These are phyloP conservation scores for Iris pallida DNA, from an alignment of 116 monocot species.

Conservation along the genomic window DNA sequence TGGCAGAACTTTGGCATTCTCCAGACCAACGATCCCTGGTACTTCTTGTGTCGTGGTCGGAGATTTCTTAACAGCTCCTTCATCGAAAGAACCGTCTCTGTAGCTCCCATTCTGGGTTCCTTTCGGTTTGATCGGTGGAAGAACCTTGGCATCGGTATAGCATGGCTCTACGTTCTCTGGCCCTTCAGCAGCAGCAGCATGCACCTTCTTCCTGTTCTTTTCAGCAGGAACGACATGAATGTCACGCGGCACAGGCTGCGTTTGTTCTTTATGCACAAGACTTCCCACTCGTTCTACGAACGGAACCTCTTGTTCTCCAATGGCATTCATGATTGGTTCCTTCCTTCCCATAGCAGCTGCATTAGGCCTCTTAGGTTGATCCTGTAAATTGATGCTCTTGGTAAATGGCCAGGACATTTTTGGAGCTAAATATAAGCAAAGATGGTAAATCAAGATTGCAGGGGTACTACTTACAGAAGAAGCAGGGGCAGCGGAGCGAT, in stretches of 20 bases:
- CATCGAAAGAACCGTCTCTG: not conserved
- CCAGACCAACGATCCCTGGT: conserved; percentile 14
- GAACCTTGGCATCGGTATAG: not conserved
- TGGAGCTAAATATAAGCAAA: no score
- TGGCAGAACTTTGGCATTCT: not conserved
- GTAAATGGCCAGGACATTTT: no score
- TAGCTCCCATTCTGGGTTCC: conserved; percentile 6
- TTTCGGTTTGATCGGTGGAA: conserved; percentile 4
- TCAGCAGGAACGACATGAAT: conserved; percentile 17
- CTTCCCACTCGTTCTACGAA: not conserved
- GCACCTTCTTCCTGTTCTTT: conserved; percentile 16
- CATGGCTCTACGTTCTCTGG: conserved; percentile 14
- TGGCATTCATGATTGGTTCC: not conserved
- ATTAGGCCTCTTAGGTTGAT: not conserved
- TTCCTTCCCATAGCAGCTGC: conserved; percentile 1
- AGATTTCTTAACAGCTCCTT: conserved; percentile 9
- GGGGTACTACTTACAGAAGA: no score
- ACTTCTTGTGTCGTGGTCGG: conserved; percentile 5
- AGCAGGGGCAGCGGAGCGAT: conserved; percentile 7
- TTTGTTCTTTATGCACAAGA: conserved; percentile 15
- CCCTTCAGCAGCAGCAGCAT: conserved; percentile 2
- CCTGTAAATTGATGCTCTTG: no score
- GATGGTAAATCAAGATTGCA: no score
- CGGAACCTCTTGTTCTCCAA: conserved; percentile 6
- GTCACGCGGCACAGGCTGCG: conserved; percentile 22